Evolutionary conservation across 1,139 yeast genomes (phyloP), one percentile per base, ranked within the genome.

Genomic region (Candida sojae): DNA sequence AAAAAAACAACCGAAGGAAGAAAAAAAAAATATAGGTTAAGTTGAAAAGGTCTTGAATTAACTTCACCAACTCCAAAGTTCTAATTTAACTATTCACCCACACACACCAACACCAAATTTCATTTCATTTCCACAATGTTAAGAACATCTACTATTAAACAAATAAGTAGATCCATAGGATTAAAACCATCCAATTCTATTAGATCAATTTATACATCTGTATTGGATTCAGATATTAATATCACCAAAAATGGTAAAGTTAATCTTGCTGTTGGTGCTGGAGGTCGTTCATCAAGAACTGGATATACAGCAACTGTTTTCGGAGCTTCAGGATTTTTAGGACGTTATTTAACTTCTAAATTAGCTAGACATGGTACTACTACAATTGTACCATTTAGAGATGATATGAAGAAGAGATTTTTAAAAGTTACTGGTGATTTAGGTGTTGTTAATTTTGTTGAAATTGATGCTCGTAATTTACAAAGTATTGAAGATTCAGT

Each of bases 251-350:
- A 78, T 48, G 96, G 96, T 35, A 88, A 89, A 63, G 85, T 90
- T 39, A 77, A 83, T 58, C 66, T 86, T 46, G 68, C 88, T 23
- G 76, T 77, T 37, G 96, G 96, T 51, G 71, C 82, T 44, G 96
- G 96, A 41, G 96, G 96, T 38, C 79, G 90, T 54, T 86, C 96
- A 8, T 88, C 96, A 35, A 80, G 96, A 73, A 85, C 93, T n/a
- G 96, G 96, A 2, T 88, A 84, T 70, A 88, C 93, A 6, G 96
- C 93, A 29, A 88, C 96, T 6, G 93, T 89, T 3, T 89, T 89
- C 61, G 96, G 96, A 10, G 91, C 88, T 33, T 71, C 83, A 46
- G 96, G 96, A 1, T 84, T 86, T 66, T 72, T 89, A 52, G 96
- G 96, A 36, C 81, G 91, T 48, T 81, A 86, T 58, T 68, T 89